Conservation (phyloP, 1,139 yeast genomes). For the Kodamaea ohmeri region DNA sequence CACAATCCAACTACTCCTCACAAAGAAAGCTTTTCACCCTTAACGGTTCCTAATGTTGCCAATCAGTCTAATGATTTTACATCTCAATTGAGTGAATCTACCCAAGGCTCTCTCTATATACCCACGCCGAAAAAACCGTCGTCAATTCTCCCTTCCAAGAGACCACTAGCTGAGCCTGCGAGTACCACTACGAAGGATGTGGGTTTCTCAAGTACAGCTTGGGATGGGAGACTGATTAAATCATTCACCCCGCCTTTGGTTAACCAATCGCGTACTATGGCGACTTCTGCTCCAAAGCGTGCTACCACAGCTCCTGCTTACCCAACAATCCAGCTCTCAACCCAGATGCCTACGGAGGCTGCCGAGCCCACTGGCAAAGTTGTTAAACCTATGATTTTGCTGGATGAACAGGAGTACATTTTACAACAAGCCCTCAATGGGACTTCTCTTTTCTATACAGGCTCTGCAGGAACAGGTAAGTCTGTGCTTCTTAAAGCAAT, state of each 20-base stretch:
- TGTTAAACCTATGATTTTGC: constrained; percentile 38
- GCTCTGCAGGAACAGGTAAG: constrained; percentile 97
- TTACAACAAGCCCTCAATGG: constrained; percentile 40
- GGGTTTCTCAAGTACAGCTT: too few relatives aligned
- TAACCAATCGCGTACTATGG: constrained; percentile 9
- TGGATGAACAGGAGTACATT: constrained; percentile 42
- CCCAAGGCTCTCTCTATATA: neutral
- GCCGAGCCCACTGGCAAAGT: constrained; percentile 16
- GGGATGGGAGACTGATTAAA: constrained; percentile 7
- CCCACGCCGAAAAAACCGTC: constrained; percentile 1
- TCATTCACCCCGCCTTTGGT: constrained; percentile 4
- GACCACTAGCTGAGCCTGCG: neutral
- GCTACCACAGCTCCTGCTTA: constrained; percentile 11
- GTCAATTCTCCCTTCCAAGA: constrained; percentile 1
- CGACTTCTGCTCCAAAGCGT: constrained; percentile 9
- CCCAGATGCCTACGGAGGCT: constrained; percentile 16
- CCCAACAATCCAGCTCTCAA: constrained; percentile 24
- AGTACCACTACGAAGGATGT: neutral
- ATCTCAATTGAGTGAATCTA: neutral
- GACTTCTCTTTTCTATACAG: constrained; percentile 75
- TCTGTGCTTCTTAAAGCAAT: constrained; percentile 72
- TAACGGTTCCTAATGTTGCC: neutral
- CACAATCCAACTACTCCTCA: too few relatives aligned
- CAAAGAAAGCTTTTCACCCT: too few relatives aligned
- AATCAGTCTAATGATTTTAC: neutral